Conservation (phyloP, 495 filamentous ascomycete genomes). For the Cryomyces minteri region DNA sequence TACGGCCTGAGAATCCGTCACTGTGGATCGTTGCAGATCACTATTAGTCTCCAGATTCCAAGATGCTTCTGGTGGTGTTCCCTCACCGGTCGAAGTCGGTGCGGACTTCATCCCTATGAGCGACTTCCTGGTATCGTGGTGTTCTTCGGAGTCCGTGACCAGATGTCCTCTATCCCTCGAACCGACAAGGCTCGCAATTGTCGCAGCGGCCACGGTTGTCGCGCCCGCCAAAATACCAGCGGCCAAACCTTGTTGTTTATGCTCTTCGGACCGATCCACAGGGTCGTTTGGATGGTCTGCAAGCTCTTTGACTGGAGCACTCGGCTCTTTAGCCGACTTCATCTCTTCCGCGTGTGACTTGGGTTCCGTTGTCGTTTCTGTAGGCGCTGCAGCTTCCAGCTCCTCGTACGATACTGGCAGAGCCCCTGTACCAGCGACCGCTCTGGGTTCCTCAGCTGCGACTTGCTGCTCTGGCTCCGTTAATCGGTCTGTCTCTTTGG, state of each 20-base stretch:
- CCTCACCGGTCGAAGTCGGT: background rate
- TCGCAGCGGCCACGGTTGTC: background rate
- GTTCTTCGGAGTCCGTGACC: too few relatives aligned
- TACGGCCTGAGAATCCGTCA: background rate
- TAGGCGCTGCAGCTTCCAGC: background rate
- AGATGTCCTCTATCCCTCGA: background rate
- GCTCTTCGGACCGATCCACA: background rate
- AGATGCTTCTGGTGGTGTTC: background rate
- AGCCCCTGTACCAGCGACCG: background rate
- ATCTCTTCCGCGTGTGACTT: background rate
- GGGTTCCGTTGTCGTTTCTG: background rate
- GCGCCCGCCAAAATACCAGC: background rate
- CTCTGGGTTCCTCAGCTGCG: background rate
- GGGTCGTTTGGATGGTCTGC: too few relatives aligned
- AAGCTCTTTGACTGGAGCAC: too few relatives aligned
- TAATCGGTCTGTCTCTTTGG: too few relatives aligned
- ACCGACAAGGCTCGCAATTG: background rate
- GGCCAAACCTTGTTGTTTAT: background rate
- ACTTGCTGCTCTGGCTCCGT: background rate
- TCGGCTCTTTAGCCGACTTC: background rate
- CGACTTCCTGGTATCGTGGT: background rate
- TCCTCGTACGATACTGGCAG: too few relatives aligned
- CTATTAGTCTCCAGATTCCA: background rate
- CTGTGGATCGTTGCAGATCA: background rate
- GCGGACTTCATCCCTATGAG: background rate